Conservation (phyloP, 139 green algal genomes). For the Micractinium conductrix region DNA sequence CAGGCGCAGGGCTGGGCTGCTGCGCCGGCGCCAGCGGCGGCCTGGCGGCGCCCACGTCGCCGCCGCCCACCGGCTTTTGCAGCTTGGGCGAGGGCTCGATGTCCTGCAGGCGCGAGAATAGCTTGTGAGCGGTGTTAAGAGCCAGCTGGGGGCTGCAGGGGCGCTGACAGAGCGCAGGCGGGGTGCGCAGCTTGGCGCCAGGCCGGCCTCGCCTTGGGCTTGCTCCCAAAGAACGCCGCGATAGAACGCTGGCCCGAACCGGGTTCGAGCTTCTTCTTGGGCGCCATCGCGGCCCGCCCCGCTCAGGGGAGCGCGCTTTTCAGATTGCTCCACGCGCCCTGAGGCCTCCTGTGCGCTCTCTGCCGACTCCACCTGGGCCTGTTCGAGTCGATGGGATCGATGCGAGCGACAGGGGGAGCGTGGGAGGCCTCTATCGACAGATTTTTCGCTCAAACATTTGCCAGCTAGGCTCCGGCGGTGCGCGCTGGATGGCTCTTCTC, state of each 20-base stretch:
- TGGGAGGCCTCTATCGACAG: no score
- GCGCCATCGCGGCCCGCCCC: constrained; percentile 21
- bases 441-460: no score
- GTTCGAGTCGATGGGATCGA: no score
- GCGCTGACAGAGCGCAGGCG: no score
- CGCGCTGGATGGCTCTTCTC: no score
- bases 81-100: constrained; percentile 1
- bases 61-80: neutral
- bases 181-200: no score
- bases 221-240: constrained; percentile 64
- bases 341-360: neutral
- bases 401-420: no score
- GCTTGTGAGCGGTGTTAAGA: neutral
- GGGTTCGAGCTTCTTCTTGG: constrained; percentile 34
- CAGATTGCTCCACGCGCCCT: no score
- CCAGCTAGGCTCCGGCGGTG: no score
- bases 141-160: neutral
- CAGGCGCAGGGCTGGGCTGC: neutral
- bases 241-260: constrained; percentile 64
- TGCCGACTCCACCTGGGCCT: no score
- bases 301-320: neutral
- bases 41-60: constrained; percentile 14
- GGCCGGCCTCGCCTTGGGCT: no score
- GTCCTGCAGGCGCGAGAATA: neutral
- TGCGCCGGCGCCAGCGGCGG: neutral